Percentiles rank a stretch among this genome's conserved stretches.
Conservation (phyloP, 1,284 basidiomycete species). For the Trichosporon faecale region DNA sequence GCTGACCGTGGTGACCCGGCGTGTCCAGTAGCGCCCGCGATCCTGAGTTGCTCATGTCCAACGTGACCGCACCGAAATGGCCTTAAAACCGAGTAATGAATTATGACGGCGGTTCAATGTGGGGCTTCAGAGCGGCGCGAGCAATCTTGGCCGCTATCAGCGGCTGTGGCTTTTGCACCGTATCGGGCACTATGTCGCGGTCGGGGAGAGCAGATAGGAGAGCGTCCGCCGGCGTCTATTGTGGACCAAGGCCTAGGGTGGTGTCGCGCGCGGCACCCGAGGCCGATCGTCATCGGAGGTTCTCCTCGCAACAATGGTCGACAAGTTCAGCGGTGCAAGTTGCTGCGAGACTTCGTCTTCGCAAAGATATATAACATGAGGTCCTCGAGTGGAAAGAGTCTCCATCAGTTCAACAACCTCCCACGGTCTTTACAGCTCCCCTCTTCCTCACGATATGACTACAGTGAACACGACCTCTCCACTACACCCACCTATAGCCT, state of each 20-base stretch:
- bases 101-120: neutral
- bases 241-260: too few relatives aligned
- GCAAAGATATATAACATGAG: neutral
- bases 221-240: neutral
- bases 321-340: neutral
- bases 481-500: neutral
- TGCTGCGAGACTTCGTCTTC: neutral
- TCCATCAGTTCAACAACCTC: neutral
- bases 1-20: too few relatives aligned
- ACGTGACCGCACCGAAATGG: neutral
- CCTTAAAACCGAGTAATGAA: neutral
- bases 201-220: neutral
- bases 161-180: neutral
- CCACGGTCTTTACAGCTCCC: neutral
- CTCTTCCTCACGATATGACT: neutral
- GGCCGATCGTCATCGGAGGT: too few relatives aligned
- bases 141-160: neutral
- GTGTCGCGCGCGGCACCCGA: too few relatives aligned
- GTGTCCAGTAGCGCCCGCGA: neutral
- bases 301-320: neutral
- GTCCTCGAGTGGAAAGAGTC: neutral
- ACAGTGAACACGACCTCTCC: neutral
- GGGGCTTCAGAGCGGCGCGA: neutral
- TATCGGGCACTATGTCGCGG: neutral
- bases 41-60: constrained; percentile 2